Base-by-base conservation (phyloP, 208 protist genomes). In the Leishmania tarentolae region DNA sequence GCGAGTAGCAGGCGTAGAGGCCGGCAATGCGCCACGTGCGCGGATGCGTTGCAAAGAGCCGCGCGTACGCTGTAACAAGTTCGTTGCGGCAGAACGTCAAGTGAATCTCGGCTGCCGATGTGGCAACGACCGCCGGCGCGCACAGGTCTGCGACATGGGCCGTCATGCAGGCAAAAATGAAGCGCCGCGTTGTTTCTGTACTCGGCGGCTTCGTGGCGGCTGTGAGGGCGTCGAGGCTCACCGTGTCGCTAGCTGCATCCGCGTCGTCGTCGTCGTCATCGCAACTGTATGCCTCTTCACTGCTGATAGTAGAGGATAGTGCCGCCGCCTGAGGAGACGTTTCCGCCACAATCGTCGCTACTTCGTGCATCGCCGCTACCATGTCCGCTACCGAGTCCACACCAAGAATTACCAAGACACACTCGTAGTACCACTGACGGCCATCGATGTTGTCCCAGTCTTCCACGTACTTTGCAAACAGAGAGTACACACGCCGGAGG, bases 81-180 rank as follows among this genome's bases (percentile, higher is more conserved):
- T 80, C 50, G 82, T 97, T 95, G 17, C 94, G 92, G 28, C 65
- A 46, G 69, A 95, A 92, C 2, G 90, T 94, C 53, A 93, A 76
- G 19, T 79, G 46, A 13, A 95, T 90, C 19, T 92, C 81, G 8
- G 83, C 80, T 15, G 87, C 81, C 4, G 79, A 76, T 31, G 85
- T 31, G 24, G 83, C 81, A 37, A 81, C 75, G 37, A 77, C 78
- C 40, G 88, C 70, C 28, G 92, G 90, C 0, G 88, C 89, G 79
- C 92, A 95, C 37, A 96, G 74, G 70, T 97, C 94, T 0, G 93
- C 90, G 19, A 96, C 71, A 84, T 97, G 94, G 17, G 94, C 93
- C 19, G 94, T 81, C 88, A 96, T 94, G 76, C 80, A 92, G 11
- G 82, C 37, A 61, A 95, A 66, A 0, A 79, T 65, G 53, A 96